Evolutionary conservation across 768 basidiomycete species (phyloP).

Genomic region (Xerocomellus chrysenteron): DNA sequence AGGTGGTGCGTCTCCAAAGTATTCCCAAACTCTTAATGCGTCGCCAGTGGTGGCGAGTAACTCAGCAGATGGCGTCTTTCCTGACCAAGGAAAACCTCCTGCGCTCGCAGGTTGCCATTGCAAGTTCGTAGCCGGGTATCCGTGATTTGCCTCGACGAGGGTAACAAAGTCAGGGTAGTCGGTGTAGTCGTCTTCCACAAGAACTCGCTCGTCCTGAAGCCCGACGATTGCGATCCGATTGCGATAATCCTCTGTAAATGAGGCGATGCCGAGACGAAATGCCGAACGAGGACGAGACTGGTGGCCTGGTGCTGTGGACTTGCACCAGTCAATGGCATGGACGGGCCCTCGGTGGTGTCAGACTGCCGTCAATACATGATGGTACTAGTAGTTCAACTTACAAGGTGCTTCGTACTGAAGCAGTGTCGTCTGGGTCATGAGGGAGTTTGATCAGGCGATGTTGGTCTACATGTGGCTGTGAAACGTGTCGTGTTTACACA

Average conservation of each 20-base stretch:
- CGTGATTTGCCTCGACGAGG: conserved; percentile 79
- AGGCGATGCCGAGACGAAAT: conserved; percentile 83
- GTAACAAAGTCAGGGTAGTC: conserved; percentile 86
- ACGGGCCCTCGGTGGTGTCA: conserved; percentile 66
- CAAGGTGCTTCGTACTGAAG: conserved; percentile 86
- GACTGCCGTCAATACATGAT: conserved; percentile 6
- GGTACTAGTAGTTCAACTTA: conserved; percentile 40
- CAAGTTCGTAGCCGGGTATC: conserved; percentile 90
- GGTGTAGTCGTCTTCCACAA: conserved; percentile 80
- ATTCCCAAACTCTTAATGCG: conserved; percentile 90
- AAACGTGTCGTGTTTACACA: neutral
- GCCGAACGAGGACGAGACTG: conserved; percentile 70
- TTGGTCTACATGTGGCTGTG: conserved; percentile 27
- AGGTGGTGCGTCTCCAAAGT: conserved; percentile 63
- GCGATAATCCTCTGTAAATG: conserved; percentile 80
- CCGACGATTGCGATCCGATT: conserved; percentile 80
- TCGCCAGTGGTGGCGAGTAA: conserved; percentile 93
- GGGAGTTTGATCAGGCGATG: conserved; percentile 3
- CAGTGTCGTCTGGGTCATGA: conserved; percentile 68
- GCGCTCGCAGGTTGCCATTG: conserved; percentile 89
- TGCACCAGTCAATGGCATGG: conserved; percentile 87
- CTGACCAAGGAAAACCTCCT: conserved; percentile 61
- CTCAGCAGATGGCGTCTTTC: conserved; percentile 68
- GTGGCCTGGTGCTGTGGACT: conserved; percentile 71
- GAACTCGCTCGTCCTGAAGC: conserved; percentile 81